These are phyloP conservation scores for Claviceps sp. DNA, from an alignment of 2,329 filamentous ascomycete genomes.

Conservation along the genomic window DNA sequence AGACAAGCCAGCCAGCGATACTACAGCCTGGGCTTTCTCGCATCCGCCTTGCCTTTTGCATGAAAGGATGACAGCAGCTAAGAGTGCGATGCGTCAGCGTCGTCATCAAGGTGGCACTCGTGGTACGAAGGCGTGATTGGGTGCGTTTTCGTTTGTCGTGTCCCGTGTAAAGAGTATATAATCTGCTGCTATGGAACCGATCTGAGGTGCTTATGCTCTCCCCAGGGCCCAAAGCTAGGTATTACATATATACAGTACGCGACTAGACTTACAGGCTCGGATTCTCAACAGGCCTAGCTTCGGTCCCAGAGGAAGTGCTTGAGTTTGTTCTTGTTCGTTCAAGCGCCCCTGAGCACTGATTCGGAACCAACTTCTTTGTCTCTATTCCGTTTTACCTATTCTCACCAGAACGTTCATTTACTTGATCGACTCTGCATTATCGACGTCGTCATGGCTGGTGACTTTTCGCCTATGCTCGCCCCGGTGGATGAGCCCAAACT, in stretches of 20 bases:
- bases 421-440: not conserved
- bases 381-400: no score
- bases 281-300: no score
- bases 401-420: not conserved
- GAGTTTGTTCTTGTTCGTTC: no score
- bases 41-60: not conserved
- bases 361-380: no score
- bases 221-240: no score
- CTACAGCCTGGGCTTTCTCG: not conserved
- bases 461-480: constrained; percentile 14
- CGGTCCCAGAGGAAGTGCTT: no score
- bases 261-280: no score
- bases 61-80: not conserved
- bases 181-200: no score
- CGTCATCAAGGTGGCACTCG: not conserved
- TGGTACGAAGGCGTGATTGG: not conserved
- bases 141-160: not conserved
- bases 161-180: not conserved
- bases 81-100: not conserved
- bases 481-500: constrained; percentile 1
- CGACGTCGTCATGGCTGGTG: not conserved
- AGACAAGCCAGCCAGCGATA: not conserved
- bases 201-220: no score
- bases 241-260: no score
- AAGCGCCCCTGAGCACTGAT: no score